Evolutionary conservation across 345 rosid genomes (phyloP).

Genomic region (Eucalyptus microcorys): DNA sequence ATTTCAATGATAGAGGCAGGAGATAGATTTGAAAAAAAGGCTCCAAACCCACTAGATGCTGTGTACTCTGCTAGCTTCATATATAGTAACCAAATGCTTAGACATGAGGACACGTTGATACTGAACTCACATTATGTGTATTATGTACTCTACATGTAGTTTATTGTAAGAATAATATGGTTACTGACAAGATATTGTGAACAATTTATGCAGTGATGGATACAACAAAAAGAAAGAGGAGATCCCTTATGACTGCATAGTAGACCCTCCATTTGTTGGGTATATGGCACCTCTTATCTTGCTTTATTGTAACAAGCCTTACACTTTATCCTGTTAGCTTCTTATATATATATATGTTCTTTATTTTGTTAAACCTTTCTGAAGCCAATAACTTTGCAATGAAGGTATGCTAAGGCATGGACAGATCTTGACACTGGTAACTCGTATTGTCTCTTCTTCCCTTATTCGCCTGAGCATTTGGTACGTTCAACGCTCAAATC

Average conservation of each 20-base stretch:
- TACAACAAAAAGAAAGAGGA: constrained; percentile 16
- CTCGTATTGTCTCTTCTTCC: constrained; percentile 70
- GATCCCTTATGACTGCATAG: constrained; percentile 45
- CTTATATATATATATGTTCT: neutral
- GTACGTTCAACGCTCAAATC: constrained; percentile 36
- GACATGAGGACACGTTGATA: neutral
- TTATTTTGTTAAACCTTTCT: neutral
- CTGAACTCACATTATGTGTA: neutral
- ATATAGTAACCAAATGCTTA: neutral
- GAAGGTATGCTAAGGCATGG: constrained; percentile 84
- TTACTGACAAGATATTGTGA: neutral
- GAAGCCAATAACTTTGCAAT: neutral
- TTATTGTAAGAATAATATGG: neutral
- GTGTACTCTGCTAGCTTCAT: neutral
- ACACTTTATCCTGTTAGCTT: neutral
- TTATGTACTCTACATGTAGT: neutral
- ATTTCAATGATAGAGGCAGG: neutral
- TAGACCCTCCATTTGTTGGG: constrained; percentile 82
- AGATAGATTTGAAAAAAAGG: neutral
- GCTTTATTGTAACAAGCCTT: neutral
- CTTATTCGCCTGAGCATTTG: constrained; percentile 84
- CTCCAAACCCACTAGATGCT: neutral
- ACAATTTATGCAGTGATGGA: neutral
- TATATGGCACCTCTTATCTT: constrained; percentile 14
- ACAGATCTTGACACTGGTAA: constrained; percentile 40